Evolutionary conservation across 208 protist genomes (phyloP).

Genomic region (Endotrypanum monterogeii): DNA sequence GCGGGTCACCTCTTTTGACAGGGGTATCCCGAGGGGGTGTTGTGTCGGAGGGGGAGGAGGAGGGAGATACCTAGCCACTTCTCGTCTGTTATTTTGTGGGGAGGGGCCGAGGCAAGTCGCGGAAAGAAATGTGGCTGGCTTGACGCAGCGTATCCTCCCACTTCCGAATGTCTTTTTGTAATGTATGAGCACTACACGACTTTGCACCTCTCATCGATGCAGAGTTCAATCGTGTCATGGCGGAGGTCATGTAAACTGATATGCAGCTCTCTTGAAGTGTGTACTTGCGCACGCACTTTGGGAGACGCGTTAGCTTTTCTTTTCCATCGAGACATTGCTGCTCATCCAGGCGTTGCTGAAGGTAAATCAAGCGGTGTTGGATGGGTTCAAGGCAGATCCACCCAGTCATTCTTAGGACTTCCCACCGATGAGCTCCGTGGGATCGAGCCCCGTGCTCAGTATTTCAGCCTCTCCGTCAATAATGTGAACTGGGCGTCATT

Average conservation of each 20-base stretch:
- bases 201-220: constrained; percentile 56
- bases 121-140: too few relatives aligned
- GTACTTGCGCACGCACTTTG: constrained; percentile 26
- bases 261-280: constrained; percentile 25
- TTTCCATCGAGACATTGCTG: constrained; percentile 53
- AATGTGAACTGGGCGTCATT: too few relatives aligned
- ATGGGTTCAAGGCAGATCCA: constrained; percentile 16
- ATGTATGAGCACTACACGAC: too few relatives aligned
- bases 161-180: too few relatives aligned
- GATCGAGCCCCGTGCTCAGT: constrained; percentile 51
- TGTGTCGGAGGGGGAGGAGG: constrained; percentile 19
- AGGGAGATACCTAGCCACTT: too few relatives aligned
- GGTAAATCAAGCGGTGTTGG: constrained; percentile 43
- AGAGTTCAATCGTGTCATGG: constrained; percentile 31
- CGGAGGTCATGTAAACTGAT: too few relatives aligned
- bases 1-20: constrained; percentile 69
- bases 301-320: constrained; percentile 35
- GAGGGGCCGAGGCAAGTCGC: constrained; percentile 50
- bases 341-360: constrained; percentile 41
- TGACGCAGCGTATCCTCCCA: too few relatives aligned
- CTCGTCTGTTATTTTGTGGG: too few relatives aligned
- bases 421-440: constrained; percentile 28
- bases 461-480: too few relatives aligned
- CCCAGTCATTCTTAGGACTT: constrained; percentile 28
- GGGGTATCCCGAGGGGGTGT: constrained; percentile 53